Base-by-base conservation (phyloP, 352 stramenopile species). In the Peronospora farinosa region DNA sequence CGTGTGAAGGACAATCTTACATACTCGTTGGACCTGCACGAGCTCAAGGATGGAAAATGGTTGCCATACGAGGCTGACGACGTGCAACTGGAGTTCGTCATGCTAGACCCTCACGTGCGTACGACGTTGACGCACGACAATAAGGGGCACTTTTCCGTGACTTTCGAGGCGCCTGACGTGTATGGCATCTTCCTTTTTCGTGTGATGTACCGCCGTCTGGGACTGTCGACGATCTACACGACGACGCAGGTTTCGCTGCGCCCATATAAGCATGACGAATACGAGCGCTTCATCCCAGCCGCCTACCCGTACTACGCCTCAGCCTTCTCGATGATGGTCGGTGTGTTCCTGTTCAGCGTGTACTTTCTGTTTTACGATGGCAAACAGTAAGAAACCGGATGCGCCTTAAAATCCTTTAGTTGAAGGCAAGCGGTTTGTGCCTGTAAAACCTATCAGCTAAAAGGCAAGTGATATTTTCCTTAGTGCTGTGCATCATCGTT, bases 181-280 rank as follows among this genome's bases (percentile, higher is more conserved):
- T 97, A 97, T 59, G 89, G 88, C 33, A 95, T 97, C 60, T 97
- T 96, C 62, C 88, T 96, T 33, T 97, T 97, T 62, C 82, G 84
- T 50, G 77, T 97, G 25, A 67, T 96, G 57, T 97, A 97, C 63
- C 80, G 88, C 41, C 82, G 91, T 40, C 57, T 88, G 12, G 91
- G 87, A 4, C 73, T 95, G 51, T 92, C 84, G 23, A 87, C 87
- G 41, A 67, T 97, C 30, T 77, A 89, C 62, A 82, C 83, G 50
- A 88, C 82, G 35, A 95, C 69, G 54, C 86, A 97, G 63, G 89
- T 97, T 28, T 94, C 78, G 21, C 72, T 97, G 28, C 86, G 91
- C 10, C 91, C 89, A 37, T 97, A 88, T 78, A 96, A 96, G 71
- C 91, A 97, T 72, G 89, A 97, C 71, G 91, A 97, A 69, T 97